phyloP scores from a whole-genome alignment of 192 early-diverging fungal species.

The Backusella mclennaniae region DNA sequence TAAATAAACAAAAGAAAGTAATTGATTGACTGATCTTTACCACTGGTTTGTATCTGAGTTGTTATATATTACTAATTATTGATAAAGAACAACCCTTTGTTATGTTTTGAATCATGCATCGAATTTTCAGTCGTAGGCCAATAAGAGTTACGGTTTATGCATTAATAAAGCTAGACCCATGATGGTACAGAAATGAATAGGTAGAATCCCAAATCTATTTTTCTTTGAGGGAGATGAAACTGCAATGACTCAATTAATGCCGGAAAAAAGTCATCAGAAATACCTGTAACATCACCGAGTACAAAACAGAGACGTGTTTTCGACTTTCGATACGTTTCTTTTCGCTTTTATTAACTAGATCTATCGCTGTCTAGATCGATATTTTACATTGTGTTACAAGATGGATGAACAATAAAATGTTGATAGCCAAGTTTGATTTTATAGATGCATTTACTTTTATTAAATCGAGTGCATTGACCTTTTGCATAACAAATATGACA shows the following conservation, averaged over 20 bases:
- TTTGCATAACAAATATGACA: neutral
- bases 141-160: neutral
- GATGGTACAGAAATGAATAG: neutral
- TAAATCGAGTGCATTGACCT: neutral
- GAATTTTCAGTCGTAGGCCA: neutral
- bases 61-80: neutral
- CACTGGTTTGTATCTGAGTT: neutral
- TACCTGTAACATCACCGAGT: neutral
- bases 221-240: neutral
- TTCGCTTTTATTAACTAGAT: neutral
- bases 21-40: neutral
- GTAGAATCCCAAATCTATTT: neutral
- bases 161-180: neutral
- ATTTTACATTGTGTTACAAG: neutral
- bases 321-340: neutral
- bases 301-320: neutral
- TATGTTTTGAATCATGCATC: neutral
- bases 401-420: neutral
- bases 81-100: neutral
- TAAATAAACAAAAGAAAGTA: neutral
- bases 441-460: neutral
- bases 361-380: neutral
- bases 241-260: neutral
- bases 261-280: neutral
- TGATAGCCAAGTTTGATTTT: neutral